phyloP scores from a whole-genome alignment of 1,284 basidiomycete genomes.

The Ceratobasidium sp. region DNA sequence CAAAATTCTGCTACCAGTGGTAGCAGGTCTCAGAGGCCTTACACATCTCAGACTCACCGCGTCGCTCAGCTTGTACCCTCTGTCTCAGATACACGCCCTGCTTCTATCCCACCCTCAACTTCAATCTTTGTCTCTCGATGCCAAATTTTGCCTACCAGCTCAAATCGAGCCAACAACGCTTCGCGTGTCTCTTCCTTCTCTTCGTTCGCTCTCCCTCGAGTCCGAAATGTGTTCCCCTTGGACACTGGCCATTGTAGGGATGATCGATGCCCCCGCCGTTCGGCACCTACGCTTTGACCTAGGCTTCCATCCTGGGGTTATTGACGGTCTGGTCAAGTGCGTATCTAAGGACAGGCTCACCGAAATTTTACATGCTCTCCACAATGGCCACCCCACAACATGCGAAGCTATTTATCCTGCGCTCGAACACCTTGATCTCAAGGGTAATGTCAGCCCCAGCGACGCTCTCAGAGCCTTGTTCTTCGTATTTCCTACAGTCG shows the following conservation, averaged over 20 bases:
- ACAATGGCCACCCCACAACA: no score
- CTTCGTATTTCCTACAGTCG: neutral
- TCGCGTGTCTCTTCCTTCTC: neutral
- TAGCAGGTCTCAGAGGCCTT: neutral
- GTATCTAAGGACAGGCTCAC: no score
- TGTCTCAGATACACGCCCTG: neutral
- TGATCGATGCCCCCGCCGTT: neutral
- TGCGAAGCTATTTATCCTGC: neutral
- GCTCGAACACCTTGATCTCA: conserved; percentile 1
- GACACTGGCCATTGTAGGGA: neutral
- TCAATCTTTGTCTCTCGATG: neutral
- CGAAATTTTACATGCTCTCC: no score
- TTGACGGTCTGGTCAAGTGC: no score
- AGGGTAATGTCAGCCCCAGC: neutral
- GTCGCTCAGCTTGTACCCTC: no score
- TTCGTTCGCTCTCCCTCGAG: neutral
- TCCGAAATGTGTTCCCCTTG: neutral
- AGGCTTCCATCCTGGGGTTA: no score
- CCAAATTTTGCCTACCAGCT: neutral
- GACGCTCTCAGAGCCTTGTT: neutral
- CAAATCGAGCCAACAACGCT: neutral
- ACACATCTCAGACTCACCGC: neutral
- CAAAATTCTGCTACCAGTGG: neutral
- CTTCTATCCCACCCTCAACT: conserved; percentile 11
- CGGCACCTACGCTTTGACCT: no score